Evolutionary conservation across 176 grass and related monocot species (phyloP).

Genomic region (Sorghum bicolor): Sorghum_bicolor_NCBIv3 NC_012874.2:70892001-70892500

Average conservation of each 20-base stretch:
- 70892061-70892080: conserved; percentile 87
- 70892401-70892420: background rate
- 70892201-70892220: background rate
- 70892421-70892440: background rate
- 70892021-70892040: conserved; percentile 80
- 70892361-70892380: conserved; percentile 50
- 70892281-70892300: conserved; percentile 12
- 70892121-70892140: background rate
- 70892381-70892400: conserved; percentile 8
- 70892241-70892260: background rate
- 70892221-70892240: conserved; percentile 1
- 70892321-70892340: conserved; percentile 59
- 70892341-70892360: conserved; percentile 63
- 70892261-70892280: too few relatives aligned
- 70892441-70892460: conserved; percentile 40
- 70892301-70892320: background rate
- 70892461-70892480: background rate
- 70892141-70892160: background rate
- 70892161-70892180: background rate
- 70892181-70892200: background rate
- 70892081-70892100: conserved; percentile 50
- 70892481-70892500: background rate
- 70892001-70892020: conserved; percentile 85
- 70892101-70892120: background rate
- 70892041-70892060: conserved; percentile 95